Evolutionary conservation across 106 monocot species (phyloP), one percentile per base, ranked within the genome.

Genomic region (Hemerocallis citrina): DNA sequence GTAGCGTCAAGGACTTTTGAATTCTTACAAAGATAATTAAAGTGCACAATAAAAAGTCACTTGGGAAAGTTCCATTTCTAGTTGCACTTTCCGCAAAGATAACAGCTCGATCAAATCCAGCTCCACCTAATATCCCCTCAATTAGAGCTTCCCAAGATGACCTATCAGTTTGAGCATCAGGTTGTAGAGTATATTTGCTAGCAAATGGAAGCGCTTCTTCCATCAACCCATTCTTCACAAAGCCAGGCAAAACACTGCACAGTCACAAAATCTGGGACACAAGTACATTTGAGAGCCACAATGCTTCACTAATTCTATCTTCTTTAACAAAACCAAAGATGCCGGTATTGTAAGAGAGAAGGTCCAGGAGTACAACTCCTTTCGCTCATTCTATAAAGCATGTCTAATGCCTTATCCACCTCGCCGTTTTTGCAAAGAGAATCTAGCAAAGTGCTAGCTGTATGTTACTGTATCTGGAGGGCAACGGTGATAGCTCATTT

Each of bases 251-350:
- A 22, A 98, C 45, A 55, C 72, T 98, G 75, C 90, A 88, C 41
- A 91, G 84, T 85, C 17, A 76, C 76, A 57, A 91, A 82, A 68
- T 98, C 96, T 5, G 87, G 91, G 55, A 38, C 34, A 3, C 76
- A 64, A 68, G 34, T 58, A 87, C 96, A 91, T 91, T 23, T 88
- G 91, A 98, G 63, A 98, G 77, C 91, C 78, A 87, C 15, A 98
- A 79, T 41, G 96, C 90, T 46, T 74, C 72, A 37, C 58, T 43
- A 42, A 75, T 48, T 77, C 84, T 81, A 33, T 73, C 75, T 37
- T 74, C 84, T 72, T 79, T 85, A 52, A 79, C 69, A 22, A 98
- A 65, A 65, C 96, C 91, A 75, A 85, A 46, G 0, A 98, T 84
- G 33, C 91, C 71, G 16, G 81, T 91, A 68, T 91, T 98, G 72